Percentiles rank a stretch among this genome's conserved stretches.
Conservation (phyloP, 139 green algal species). For the Trebouxia sp. region DNA sequence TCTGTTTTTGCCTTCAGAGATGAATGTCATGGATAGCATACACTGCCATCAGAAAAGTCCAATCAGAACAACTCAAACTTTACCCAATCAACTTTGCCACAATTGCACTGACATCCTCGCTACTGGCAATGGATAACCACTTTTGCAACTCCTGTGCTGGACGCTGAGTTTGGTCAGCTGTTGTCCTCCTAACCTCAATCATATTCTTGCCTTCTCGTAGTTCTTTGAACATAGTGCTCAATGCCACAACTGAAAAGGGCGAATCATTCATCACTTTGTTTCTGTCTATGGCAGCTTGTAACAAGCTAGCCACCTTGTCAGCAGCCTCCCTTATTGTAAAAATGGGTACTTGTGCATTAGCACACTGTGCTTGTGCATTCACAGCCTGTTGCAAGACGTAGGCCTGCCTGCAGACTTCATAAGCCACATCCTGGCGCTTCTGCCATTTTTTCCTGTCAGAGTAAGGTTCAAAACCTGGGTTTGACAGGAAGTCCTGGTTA, state of each 20-base stretch:
- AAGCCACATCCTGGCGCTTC: neutral
- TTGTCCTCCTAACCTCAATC: neutral
- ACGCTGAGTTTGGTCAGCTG: neutral
- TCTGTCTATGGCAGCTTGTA: neutral
- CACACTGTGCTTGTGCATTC: neutral
- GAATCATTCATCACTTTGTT: neutral
- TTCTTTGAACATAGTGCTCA: constrained; percentile 1
- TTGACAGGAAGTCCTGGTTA: neutral
- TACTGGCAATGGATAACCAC: constrained; percentile 5
- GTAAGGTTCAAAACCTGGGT: neutral
- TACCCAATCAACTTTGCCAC: neutral
- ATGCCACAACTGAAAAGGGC: neutral
- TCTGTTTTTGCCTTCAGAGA: too few species aligned
- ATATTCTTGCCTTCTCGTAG: neutral
- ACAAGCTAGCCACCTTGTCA: neutral
- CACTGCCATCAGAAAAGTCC: too few species aligned
- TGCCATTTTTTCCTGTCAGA: neutral
- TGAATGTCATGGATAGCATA: too few species aligned
- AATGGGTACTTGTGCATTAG: neutral
- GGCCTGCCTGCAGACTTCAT: constrained; percentile 9
- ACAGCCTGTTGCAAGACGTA: neutral
- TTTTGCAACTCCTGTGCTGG: neutral
- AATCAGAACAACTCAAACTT: too few species aligned
- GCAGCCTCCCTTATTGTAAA: neutral
- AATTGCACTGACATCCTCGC: neutral